These are phyloP conservation scores for Aplosporella prunicola DNA, from an alignment of 2,329 filamentous ascomycete genomes.

Conservation along the genomic window DNA sequence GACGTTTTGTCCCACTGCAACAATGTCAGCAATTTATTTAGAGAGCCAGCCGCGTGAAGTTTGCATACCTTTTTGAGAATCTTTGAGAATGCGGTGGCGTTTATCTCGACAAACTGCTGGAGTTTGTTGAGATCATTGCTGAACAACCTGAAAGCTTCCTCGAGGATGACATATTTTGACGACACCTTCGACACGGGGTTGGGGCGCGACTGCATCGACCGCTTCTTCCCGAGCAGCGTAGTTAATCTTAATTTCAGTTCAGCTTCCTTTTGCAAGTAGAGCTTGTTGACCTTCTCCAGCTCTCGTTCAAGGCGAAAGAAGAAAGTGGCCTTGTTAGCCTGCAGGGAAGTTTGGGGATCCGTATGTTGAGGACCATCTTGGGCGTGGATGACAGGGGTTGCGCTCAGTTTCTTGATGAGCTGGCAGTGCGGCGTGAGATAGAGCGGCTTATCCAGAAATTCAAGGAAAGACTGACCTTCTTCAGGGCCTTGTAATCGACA, in stretches of 20 bases:
- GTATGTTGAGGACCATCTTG: slow-evolving; percentile 52
- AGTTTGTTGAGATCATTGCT: slow-evolving; percentile 94
- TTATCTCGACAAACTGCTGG: slow-evolving; percentile 97
- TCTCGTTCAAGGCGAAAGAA: slow-evolving; percentile 98
- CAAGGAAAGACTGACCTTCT: slow-evolving; percentile 63
- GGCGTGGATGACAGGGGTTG: slow-evolving; percentile 72
- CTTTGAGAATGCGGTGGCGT: slow-evolving; percentile 95
- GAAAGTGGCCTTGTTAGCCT: slow-evolving; percentile 96
- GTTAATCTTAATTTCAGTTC: slow-evolving; percentile 93
- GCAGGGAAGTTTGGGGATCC: slow-evolving; percentile 80
- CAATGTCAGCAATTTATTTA: slow-evolving; percentile 27
- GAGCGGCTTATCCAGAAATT: background rate
- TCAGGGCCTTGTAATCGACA: slow-evolving; percentile 97
- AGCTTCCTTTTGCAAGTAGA: slow-evolving; percentile 95
- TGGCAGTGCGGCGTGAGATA: slow-evolving; percentile 34
- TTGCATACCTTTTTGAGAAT: slow-evolving; percentile 79
- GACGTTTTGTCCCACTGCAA: slow-evolving; percentile 92
- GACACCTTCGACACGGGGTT: slow-evolving; percentile 75
- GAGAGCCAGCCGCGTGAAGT: background rate
- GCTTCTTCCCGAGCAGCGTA: slow-evolving; percentile 91
- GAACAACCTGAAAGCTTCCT: slow-evolving; percentile 96
- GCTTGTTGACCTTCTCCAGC: slow-evolving; percentile 95
- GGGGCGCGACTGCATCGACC: slow-evolving; percentile 70
- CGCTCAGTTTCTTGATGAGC: slow-evolving; percentile 97
- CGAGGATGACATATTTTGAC: slow-evolving; percentile 85